Evolutionary conservation across 1,284 basidiomycete genomes (phyloP), one percentile per base, ranked within the genome.

Genomic region (Cutaneotrichosporon sp.): DNA sequence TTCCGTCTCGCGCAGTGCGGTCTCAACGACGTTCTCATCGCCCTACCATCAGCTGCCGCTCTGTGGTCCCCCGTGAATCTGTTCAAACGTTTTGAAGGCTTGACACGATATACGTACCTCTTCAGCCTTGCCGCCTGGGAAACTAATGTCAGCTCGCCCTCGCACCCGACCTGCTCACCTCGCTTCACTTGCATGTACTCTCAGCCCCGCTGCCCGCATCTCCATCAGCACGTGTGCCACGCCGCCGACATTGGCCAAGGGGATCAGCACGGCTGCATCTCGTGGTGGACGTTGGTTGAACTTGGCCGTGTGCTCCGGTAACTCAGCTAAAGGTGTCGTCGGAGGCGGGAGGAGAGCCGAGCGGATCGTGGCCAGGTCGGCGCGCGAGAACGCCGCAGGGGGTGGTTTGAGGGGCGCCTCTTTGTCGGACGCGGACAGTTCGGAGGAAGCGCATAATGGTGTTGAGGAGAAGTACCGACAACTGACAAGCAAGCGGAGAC

Each of bases 201-300:
- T 51, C 61, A 73, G 54, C 12, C 47, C 47, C 5, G 58, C 54
- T 12, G 63, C 61, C 20, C 71, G 52, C 0, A 71, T 53, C 51
- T 70, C 57, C 55, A 73, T 57, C 5, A 73, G 51, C 3, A 73
- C 44, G 42, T 66, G 60, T 16, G 71, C 64, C 16, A 46, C 29
- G 1, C 54, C 61, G 8, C 52, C 52, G 20, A 71, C 54, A 47
- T 72, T 73, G 48, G 69, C 61, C 16, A 73, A 57, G 3, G 71
- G 71, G 20, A 73, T 66, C 19, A 73, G 46, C 8, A 73, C 62
- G 6, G 65, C 71, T 0, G 68, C 59, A 51, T 73, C 70, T 19
- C 47, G 33, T 5, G 57, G 51, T 27, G 25, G 5, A n/a, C 37
- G 35, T 17, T 29, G 35, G 6, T 37, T 45, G 25, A 17, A 38